A percentile compares a stretch with the other conserved stretches of the same genome.
Evolutionary conservation across 2,329 filamentous ascomycete genomes (phyloP).

Genomic region (Atkinsonella texensis): DNA sequence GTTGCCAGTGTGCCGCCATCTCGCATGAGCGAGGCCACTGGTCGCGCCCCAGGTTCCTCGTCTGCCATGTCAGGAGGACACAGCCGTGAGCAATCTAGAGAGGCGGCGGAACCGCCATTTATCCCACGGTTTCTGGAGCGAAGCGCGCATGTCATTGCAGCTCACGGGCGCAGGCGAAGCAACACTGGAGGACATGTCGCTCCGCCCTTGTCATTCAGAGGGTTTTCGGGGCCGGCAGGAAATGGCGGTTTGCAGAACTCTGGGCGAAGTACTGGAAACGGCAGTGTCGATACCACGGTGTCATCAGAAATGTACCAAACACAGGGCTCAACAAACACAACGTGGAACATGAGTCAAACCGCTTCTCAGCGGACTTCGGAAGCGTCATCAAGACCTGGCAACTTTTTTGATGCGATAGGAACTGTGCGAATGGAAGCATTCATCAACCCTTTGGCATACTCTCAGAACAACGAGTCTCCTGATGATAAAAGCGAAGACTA

Average conservation of each 20-base stretch:
- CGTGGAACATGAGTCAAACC: slow-evolving; percentile 33
- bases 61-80: slow-evolving; percentile 22
- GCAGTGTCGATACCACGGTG: slow-evolving; percentile 44
- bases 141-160: slow-evolving; percentile 26
- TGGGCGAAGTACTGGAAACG: slow-evolving; percentile 44
- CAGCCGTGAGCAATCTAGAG: slow-evolving; percentile 37
- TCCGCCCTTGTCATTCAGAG: slow-evolving; percentile 62
- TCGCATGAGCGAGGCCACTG: slow-evolving; percentile 23
- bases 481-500: slow-evolving; percentile 38
- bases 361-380: slow-evolving; percentile 42
- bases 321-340: slow-evolving; percentile 32
- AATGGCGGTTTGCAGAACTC: slow-evolving; percentile 30
- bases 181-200: slow-evolving; percentile 70
- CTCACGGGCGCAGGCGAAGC: slow-evolving; percentile 75
- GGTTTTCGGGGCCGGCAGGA: slow-evolving; percentile 51
- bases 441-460: slow-evolving; percentile 52
- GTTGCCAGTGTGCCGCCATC: slow-evolving; percentile 25
- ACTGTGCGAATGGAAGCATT: slow-evolving; percentile 97
- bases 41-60: slow-evolving; percentile 28
- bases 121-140: slow-evolving; percentile 59
- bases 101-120: slow-evolving; percentile 58
- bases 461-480: slow-evolving; percentile 32
- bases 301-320: slow-evolving; percentile 51
- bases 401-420: slow-evolving; percentile 79
- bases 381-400: slow-evolving; percentile 38